Percentiles rank a stretch among this genome's conserved stretches.
Evolutionary conservation across 2,329 filamentous ascomycete species (phyloP).

Genomic region (Amauroascus verrucosus): DNA sequence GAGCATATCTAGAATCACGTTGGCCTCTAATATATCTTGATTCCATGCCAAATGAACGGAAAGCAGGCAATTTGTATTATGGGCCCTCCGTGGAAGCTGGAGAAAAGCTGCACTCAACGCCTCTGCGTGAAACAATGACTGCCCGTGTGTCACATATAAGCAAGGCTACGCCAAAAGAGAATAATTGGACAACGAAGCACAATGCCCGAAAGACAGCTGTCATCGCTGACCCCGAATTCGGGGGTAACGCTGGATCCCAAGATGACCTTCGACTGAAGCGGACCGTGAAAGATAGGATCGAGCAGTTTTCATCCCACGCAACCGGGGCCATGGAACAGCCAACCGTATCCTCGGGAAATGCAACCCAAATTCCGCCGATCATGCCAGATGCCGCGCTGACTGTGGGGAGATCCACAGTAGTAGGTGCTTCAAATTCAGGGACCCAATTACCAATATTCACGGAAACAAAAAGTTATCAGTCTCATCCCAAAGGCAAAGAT

Average conservation of each 20-base stretch:
- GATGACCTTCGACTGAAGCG: conserved; percentile 19
- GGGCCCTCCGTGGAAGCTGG: not conserved
- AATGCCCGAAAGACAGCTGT: conserved; percentile 18
- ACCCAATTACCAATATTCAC: not conserved
- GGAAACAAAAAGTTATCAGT: not conserved
- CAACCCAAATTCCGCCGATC: conserved; percentile 13
- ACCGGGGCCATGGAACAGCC: conserved; percentile 12
- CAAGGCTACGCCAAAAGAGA: conserved; percentile 15
- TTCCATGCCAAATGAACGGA: conserved; percentile 10
- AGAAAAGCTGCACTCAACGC: conserved; percentile 15
- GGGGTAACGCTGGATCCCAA: too few species aligned
- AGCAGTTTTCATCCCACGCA: conserved; percentile 21
- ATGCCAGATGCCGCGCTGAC: conserved; percentile 27
- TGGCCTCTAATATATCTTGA: not conserved
- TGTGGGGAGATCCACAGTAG: conserved; percentile 21
- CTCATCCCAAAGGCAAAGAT: not conserved
- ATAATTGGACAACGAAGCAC: conserved; percentile 9
- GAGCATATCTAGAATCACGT: too few species aligned
- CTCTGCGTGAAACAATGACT: conserved; percentile 30
- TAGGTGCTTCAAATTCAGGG: conserved; percentile 5
- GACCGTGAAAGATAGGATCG: conserved; percentile 33
- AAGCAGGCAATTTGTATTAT: not conserved
- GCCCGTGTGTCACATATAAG: conserved; percentile 26
- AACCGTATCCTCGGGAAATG: conserved; percentile 2
- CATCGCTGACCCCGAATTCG: conserved; percentile 16